Evolutionary conservation across 352 stramenopile species (phyloP).

Genomic region (Phytophthora melonis): DNA sequence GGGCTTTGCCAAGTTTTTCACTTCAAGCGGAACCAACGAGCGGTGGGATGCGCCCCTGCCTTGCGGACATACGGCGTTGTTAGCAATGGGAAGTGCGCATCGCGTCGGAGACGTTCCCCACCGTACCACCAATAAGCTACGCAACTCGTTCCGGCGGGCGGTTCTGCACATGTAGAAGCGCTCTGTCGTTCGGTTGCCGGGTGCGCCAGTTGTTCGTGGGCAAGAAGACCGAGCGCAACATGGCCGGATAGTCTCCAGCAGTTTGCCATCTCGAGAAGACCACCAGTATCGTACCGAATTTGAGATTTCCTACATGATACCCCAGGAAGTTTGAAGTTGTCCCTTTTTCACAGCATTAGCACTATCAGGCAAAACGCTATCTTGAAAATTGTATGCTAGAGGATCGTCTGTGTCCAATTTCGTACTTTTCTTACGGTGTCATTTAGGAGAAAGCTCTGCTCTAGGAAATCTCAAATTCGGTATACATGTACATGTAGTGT

Average conservation of each 20-base stretch:
- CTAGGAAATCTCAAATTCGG: too few species aligned
- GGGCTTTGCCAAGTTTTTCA: slow-evolving; percentile 5
- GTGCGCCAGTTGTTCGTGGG: slow-evolving; percentile 12
- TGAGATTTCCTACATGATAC: too few species aligned
- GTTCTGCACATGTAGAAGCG: slow-evolving; percentile 32
- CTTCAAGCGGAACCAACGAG: not conserved
- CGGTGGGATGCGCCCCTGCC: slow-evolving; percentile 4
- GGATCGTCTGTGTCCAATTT: too few species aligned
- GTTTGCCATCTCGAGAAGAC: not conserved
- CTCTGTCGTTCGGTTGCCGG: slow-evolving; percentile 17
- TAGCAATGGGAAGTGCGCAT: slow-evolving; percentile 2
- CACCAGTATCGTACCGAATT: not conserved
- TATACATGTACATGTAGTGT: not conserved
- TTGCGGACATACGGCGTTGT: slow-evolving; percentile 1
- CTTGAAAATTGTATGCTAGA: too few species aligned
- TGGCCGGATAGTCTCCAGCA: not conserved
- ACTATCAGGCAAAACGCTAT: too few species aligned
- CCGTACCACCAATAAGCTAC: not conserved
- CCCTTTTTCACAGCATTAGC: too few species aligned
- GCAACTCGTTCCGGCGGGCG: slow-evolving; percentile 21
- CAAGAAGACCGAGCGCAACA: slow-evolving; percentile 10
- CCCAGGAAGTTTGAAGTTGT: too few species aligned
- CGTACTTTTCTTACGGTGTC: too few species aligned
- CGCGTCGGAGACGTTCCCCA: not conserved
- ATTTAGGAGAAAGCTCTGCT: too few species aligned